A percentile compares a stretch with the other conserved stretches of the same genome.
Conservation (phyloP, 2,329 filamentous ascomycete species). For the Sordariomycetes sp. region DNA sequence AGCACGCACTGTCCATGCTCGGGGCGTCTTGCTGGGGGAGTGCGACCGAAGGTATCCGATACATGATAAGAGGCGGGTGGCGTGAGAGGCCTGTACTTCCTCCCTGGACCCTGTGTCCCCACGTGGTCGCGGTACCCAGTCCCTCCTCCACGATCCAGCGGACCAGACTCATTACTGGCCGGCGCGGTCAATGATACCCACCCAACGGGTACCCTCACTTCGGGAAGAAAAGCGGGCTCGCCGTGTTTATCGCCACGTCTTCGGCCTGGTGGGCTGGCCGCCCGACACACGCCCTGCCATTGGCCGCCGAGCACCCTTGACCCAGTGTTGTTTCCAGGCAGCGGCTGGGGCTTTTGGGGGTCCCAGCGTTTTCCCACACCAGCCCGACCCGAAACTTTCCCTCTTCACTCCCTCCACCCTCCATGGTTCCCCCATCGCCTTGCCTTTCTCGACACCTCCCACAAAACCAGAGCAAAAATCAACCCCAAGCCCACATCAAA, state of each 20-base stretch:
- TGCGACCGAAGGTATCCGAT: background rate
- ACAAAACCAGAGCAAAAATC: constrained; percentile 5
- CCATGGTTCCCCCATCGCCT: constrained; percentile 3
- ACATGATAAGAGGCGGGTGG: background rate
- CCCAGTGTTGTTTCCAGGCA: constrained; percentile 4
- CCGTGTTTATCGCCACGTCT: background rate
- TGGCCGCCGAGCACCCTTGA: background rate
- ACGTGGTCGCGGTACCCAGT: background rate
- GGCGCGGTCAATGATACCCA: background rate
- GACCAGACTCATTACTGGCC: background rate
- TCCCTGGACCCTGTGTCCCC: background rate
- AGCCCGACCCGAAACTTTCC: constrained; percentile 6
- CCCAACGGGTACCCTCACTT: background rate
- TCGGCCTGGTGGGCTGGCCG: background rate
- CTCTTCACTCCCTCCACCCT: constrained; percentile 7
- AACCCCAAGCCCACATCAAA: constrained; percentile 6
- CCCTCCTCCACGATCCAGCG: background rate
- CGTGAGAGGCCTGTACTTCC: background rate
- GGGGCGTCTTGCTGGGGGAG: background rate
- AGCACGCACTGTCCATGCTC: background rate
- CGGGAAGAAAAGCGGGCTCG: background rate
- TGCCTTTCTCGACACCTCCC: constrained; percentile 4
- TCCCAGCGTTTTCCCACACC: constrained; percentile 5
- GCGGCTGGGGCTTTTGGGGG: constrained; percentile 3
- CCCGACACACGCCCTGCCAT: background rate